These are phyloP conservation scores for Sporothrix sp. DNA, from an alignment of 2,329 filamentous ascomycete genomes.

Conservation along the genomic window DNA sequence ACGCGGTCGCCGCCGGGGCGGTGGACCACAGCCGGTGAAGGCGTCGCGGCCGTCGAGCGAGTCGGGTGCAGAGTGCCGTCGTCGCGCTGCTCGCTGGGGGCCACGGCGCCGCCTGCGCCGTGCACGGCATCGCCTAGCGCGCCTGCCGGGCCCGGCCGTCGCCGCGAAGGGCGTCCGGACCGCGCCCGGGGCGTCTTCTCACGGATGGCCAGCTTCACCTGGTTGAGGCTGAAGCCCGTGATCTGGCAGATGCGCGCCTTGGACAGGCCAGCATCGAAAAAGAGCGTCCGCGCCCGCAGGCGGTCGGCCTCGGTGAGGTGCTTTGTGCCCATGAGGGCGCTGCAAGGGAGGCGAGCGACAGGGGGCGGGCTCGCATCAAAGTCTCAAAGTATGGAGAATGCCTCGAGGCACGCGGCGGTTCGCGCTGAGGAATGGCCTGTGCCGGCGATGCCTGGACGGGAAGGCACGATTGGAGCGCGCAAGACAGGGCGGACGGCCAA, in stretches of 20 bases:
- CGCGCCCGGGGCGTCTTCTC: slow-evolving; percentile 17
- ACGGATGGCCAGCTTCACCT: slow-evolving; percentile 19
- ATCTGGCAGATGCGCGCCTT: slow-evolving; percentile 17
- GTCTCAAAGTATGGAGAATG: no score
- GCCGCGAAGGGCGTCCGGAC: slow-evolving; percentile 14
- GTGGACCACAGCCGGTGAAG: neutral
- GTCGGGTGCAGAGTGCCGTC: neutral
- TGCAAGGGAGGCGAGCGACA: neutral
- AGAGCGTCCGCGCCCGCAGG: slow-evolving; percentile 16
- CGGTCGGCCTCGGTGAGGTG: slow-evolving; percentile 19
- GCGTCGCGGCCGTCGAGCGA: neutral
- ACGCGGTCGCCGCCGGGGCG: neutral
- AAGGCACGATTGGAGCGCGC: neutral
- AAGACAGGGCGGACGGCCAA: neutral
- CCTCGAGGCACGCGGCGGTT: neutral
- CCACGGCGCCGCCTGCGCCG: no score
- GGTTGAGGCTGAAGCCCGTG: slow-evolving; percentile 18
- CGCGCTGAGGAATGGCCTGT: neutral
- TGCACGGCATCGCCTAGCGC: no score
- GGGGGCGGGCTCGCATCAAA: no score
- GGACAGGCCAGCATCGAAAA: slow-evolving; percentile 16
- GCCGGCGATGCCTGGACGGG: neutral
- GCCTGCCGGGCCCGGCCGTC: neutral
- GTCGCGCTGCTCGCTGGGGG: neutral
- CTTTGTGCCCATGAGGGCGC: slow-evolving; percentile 17